Conservation (phyloP, 2,329 filamentous ascomycete genomes). For the Ascosphaera aggregata region DNA sequence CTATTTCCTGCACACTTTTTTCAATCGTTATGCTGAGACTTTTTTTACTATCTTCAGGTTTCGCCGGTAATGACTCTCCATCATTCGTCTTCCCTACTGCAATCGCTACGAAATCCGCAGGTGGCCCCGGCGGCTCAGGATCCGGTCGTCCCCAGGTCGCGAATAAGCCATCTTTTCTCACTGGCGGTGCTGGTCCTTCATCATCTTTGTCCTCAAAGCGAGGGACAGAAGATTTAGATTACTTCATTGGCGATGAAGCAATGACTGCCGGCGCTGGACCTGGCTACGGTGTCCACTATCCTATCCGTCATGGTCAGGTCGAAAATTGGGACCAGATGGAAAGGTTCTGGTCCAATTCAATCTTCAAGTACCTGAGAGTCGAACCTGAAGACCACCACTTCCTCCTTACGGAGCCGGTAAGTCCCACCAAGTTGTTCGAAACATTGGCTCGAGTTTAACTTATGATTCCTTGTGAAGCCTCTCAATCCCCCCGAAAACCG, state of each 20-base stretch:
- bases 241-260: conserved; percentile 96
- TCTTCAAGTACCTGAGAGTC: conserved; percentile 97
- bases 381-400: conserved; percentile 99
- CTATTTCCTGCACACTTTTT: conserved; percentile 3
- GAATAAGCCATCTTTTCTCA: conserved; percentile 90
- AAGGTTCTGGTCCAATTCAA: conserved; percentile 98
- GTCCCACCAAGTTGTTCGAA: not conserved
- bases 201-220: conserved; percentile 78
- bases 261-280: conserved; percentile 63
- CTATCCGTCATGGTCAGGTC: conserved; percentile 92
- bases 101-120: conserved; percentile 76
- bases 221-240: conserved; percentile 92
- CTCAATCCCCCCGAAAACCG: conserved; percentile 97
- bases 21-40: conserved; percentile 13
- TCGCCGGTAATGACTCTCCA: conserved; percentile 96
- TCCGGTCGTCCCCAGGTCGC: conserved; percentile 75
- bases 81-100: conserved; percentile 98
- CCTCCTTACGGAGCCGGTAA: conserved; percentile 84
- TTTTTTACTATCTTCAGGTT: conserved; percentile 36
- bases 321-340: conserved; percentile 99
- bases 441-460: not conserved
- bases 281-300: conserved; percentile 91
- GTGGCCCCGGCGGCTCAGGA: conserved; percentile 47
- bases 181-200: conserved; percentile 61
- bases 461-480: conserved; percentile 31